Conservation (phyloP, 768 basidiomycete genomes). For the Daedaleopsis nitida region DNA sequence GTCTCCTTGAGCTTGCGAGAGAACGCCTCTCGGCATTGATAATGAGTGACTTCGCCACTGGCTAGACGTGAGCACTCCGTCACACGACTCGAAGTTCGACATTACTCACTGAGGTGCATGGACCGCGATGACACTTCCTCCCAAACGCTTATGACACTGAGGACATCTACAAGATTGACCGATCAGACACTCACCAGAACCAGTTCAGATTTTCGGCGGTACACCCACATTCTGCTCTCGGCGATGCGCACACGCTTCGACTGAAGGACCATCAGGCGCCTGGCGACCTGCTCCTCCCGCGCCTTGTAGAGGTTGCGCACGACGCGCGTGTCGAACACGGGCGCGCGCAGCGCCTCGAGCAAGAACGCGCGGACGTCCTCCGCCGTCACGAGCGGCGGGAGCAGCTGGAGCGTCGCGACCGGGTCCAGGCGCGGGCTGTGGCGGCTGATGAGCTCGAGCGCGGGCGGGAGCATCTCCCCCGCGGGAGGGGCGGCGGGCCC, state of each 20-base stretch:
- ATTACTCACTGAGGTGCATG: conserved; percentile 77
- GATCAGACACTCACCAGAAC: background rate
- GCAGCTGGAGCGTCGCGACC: conserved; percentile 76
- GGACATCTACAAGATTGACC: conserved; percentile 94
- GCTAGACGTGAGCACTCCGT: background rate
- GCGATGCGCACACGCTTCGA: conserved; percentile 83
- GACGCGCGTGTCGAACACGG: conserved; percentile 69
- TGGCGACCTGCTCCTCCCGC: conserved; percentile 75
- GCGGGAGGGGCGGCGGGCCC: conserved; percentile 55
- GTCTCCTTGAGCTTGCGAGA: conserved; percentile 53
- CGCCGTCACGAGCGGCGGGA: conserved; percentile 89
- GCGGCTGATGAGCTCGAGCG: conserved; percentile 83
- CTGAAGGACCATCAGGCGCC: conserved; percentile 75
- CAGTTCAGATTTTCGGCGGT: background rate
- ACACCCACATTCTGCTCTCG: conserved; percentile 81
- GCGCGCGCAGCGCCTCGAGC: conserved; percentile 64
- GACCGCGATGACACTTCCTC: conserved; percentile 91
- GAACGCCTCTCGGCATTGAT: conserved; percentile 90
- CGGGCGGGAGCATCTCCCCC: conserved; percentile 70
- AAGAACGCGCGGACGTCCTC: conserved; percentile 80
- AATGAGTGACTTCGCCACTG: conserved; percentile 96
- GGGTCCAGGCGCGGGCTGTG: conserved; percentile 85
- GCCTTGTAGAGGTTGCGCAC: conserved; percentile 71
- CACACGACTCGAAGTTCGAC: background rate
- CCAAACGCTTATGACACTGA: conserved; percentile 92